These are phyloP conservation scores for Lachnellula arida DNA, from an alignment of 2,329 filamentous ascomycete species.

Conservation along the genomic window DNA sequence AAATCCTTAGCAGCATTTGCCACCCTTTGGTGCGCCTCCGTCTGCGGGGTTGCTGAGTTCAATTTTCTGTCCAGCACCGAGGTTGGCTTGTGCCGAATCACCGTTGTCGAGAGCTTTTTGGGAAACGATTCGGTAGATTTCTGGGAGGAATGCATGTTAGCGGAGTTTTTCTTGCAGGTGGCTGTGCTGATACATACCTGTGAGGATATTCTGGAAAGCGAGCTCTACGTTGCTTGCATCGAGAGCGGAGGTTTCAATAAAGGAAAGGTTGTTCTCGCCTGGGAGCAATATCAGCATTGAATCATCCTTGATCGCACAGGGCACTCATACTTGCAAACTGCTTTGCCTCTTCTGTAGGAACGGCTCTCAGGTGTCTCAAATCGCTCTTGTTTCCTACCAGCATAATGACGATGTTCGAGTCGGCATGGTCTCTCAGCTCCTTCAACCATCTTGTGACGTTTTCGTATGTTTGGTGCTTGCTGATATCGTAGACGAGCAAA, in stretches of 20 bases:
- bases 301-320: constrained; percentile 1
- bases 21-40: constrained; percentile 67
- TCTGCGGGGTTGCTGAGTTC: constrained; percentile 83
- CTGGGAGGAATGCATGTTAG: constrained; percentile 41
- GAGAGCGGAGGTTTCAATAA: constrained; percentile 98
- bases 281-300: constrained; percentile 28
- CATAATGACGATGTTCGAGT: constrained; percentile 99
- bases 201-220: constrained; percentile 98
- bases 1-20: constrained; percentile 65
- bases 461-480: constrained; percentile 99
- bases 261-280: constrained; percentile 98
- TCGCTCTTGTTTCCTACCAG: constrained; percentile 99
- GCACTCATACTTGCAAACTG: constrained; percentile 77
- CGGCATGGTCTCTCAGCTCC: constrained; percentile 94
- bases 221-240: constrained; percentile 99
- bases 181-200: constrained; percentile 55
- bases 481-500: constrained; percentile 98
- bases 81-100: constrained; percentile 73
- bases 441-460: constrained; percentile 99
- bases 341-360: constrained; percentile 97
- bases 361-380: constrained; percentile 95
- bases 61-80: constrained; percentile 76
- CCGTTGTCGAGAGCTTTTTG: constrained; percentile 94
- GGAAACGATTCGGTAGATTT: constrained; percentile 99
- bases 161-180: not conserved